Base-by-base conservation (phyloP, 805 yeast genomes). In the Barnettozyma pratensis region DNA sequence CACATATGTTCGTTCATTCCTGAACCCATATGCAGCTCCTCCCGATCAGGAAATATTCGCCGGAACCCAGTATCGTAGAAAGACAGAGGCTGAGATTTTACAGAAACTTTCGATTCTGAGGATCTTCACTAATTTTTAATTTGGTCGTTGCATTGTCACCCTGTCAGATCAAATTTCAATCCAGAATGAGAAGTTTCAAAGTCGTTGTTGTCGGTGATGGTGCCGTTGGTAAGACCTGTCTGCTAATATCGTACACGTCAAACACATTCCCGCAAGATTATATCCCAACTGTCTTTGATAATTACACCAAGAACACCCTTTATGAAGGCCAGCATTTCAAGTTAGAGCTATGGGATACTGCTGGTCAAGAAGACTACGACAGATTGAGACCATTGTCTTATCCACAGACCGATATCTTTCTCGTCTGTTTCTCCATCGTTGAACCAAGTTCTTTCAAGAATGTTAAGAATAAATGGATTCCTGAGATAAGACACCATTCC, bases 191-290 rank as follows among this genome's bases (percentile, higher is more conserved):
- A 74, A 81, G 89, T 54, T 85, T 90, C 60, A 90, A 90, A 66
- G 88, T 96, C 60, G 97, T 90, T 38, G 95, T 90, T 46, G 91
- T 90, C 38, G 97, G 97, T 56, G 97, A 90, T 63, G 97, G 84
- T 68, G 96, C 96, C 47, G 97, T 90, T 41, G 97, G 97, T 69
- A 90, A 89, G 65, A 90, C 96, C 4, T 89, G 96, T 63, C 73
- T 89, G 49, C 76, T 90, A 53, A 89, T 90, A 54, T 82, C 92
- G 27, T 90, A 90, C 69, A 90, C 96, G 30, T 87, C 96, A 46
- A 90, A 89, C 65, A 87, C 95, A 32, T 90, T 90, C 67, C 96
- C 96, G 6, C 87, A 86, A 57, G 97, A 90, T 61, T 90, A 90
- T 66, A 85, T 90, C 50, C 97, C 97, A 44, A 90, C 97, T 0